Evolutionary conservation across 176 grass and related monocot species (phyloP).

Genomic region (Tillandsia fasciculata): DNA sequence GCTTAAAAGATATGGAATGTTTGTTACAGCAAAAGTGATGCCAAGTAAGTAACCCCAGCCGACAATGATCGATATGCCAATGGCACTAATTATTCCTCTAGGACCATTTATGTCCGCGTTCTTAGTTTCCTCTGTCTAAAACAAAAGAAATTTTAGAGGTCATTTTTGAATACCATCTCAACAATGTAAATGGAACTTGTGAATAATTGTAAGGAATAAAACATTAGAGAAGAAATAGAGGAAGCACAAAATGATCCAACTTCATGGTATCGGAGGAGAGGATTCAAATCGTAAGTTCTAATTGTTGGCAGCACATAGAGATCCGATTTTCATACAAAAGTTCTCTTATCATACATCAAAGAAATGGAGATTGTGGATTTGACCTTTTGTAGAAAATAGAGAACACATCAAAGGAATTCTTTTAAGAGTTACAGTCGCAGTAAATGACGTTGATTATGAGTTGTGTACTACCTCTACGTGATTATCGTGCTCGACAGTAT

Average conservation of each 20-base stretch:
- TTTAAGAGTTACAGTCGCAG: no score
- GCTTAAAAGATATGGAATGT: conserved; percentile 62
- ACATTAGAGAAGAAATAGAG: background rate
- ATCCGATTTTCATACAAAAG: no score
- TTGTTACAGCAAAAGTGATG: conserved; percentile 71
- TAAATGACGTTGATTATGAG: no score
- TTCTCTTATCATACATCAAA: no score
- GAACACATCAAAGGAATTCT: no score
- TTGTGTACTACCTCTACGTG: no score
- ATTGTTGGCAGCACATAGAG: no score
- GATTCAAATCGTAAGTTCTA: background rate
- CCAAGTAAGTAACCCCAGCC: conserved; percentile 80
- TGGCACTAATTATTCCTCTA: conserved; percentile 70
- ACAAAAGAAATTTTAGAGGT: background rate
- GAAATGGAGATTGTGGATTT: no score
- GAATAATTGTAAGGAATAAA: background rate
- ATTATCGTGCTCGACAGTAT: no score
- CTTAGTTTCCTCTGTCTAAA: conserved; percentile 80
- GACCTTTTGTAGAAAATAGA: no score
- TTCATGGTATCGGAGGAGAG: background rate
- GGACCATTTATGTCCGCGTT: conserved; percentile 71
- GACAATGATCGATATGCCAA: conserved; percentile 62
- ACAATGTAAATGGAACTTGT: background rate
- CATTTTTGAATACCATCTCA: background rate
- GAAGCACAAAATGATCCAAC: background rate